Base-by-base conservation (phyloP, 2,329 filamentous ascomycete species). In the Pseudocercospora musae region DNA sequence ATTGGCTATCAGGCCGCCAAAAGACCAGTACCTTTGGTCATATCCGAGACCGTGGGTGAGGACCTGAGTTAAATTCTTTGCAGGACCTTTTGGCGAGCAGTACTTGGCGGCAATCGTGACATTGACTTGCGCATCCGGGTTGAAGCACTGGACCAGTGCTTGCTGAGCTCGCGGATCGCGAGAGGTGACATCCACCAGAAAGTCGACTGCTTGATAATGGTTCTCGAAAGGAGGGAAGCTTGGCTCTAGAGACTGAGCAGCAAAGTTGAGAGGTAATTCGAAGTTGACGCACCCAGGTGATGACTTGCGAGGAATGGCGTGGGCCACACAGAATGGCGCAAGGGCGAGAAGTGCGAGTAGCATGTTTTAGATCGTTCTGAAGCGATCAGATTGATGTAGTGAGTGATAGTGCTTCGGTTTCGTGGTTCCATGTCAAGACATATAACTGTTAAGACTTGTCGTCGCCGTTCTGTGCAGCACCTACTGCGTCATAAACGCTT, bases 41-140 rank as follows among this genome's bases (percentile, higher is more conserved):
- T 66, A 68, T 15, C 67, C 68, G 31, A 70, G 40, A 25, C 68
- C 66, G 46, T 70, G 67, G 10, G 63, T 62, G 42, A 70, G 33
- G 40, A 70, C 37, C 44, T 69, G 68, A 10, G 68, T 57, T 6
- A 54, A n/a, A 20, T 33, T 33, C 11, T 54, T 54, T 21, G 59
- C 62, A 8, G 50, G 37, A 4, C 11, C 31, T 4, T 20, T 21
- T n/a, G 66, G 58, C n/a, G 40, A 37, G 58, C 68, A 69, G 46
- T 62, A 69, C 8, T 57, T 53, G 18, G 59, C 65, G 33, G 59
- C 64, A 55, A 69, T 67, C 8, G 60, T 55, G 33, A 64, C 66
- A 9, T 40, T 59, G 15, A 58, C 62, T 27, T 52, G 62, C 20
- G 62, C 23, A 10, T 62, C 64, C 8, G 42, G 7, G 3, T 60